These are phyloP conservation scores for Rhizopogon sp. DNA, from an alignment of 768 basidiomycete genomes.

Conservation along the genomic window DNA sequence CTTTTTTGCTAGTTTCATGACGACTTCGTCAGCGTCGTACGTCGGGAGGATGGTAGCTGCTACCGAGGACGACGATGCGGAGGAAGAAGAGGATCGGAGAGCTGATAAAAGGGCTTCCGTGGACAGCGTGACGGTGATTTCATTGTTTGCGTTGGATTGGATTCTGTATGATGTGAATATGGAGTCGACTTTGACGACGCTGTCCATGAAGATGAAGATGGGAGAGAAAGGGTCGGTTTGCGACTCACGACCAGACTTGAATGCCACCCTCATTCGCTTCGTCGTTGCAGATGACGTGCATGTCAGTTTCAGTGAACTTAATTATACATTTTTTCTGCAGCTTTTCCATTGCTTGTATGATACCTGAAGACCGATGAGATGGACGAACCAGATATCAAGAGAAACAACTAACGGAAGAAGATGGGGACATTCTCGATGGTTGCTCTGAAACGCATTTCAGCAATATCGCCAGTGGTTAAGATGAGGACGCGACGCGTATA, in stretches of 20 bases:
- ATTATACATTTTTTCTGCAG: constrained; percentile 82
- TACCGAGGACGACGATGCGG: constrained; percentile 35
- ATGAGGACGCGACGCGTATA: constrained; percentile 7
- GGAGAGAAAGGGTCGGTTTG: constrained; percentile 25
- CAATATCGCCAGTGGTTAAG: background rate
- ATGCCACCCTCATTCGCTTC: constrained; percentile 80
- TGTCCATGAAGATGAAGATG: constrained; percentile 20
- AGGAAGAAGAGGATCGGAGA: constrained; percentile 57
- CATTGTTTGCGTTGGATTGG: constrained; percentile 80
- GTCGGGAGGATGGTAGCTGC: constrained; percentile 24
- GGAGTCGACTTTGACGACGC: constrained; percentile 61
- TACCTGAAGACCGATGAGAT: constrained; percentile 37
- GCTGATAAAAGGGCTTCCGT: constrained; percentile 73
- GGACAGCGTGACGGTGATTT: constrained; percentile 69
- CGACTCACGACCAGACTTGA: constrained; percentile 76
- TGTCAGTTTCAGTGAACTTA: constrained; percentile 66
- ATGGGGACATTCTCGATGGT: constrained; percentile 52
- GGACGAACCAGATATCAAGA: background rate
- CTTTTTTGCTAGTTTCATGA: constrained; percentile 86
- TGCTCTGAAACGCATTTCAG: constrained; percentile 64
- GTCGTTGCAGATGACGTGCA: constrained; percentile 81
- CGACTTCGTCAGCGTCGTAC: constrained; percentile 58
- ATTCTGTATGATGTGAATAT: constrained; percentile 78
- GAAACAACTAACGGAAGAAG: constrained; percentile 44
- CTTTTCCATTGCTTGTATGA: constrained; percentile 79